phyloP scores from a whole-genome alignment of 2,329 filamentous ascomycete genomes.

The Emmonsiellopsis sp. region DNA sequence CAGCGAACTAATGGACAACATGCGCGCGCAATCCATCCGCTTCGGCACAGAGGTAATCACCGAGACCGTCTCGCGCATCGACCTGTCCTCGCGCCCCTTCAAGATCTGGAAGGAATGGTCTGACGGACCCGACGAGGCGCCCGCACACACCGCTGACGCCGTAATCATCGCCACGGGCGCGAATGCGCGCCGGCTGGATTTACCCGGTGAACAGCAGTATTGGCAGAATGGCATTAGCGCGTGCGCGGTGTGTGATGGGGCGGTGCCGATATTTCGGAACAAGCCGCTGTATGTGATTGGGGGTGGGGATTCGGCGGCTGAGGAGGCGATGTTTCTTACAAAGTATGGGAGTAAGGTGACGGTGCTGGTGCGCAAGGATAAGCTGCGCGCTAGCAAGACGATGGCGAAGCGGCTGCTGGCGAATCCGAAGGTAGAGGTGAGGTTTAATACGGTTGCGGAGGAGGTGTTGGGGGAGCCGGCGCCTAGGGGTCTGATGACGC shows the following conservation, averaged over 20 bases:
- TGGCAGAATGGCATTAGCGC: conserved; percentile 97
- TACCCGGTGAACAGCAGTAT: conserved; percentile 86
- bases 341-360: conserved; percentile 96
- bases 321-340: conserved; percentile 94
- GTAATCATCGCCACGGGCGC: conserved; percentile 94
- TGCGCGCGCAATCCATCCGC: conserved; percentile 81
- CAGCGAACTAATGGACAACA: conserved; percentile 83
- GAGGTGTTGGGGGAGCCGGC: conserved; percentile 80
- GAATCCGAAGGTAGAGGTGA: conserved; percentile 84
- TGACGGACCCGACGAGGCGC: conserved; percentile 59
- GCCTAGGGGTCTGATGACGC: conserved; percentile 69
- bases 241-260: conserved; percentile 95
- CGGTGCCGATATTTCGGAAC: conserved; percentile 93
- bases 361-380: conserved; percentile 80
- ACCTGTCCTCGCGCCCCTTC: conserved; percentile 77
- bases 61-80: conserved; percentile 84
- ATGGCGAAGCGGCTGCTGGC: conserved; percentile 79
- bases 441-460: conserved; percentile 70
- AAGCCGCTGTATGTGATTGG: conserved; percentile 94
- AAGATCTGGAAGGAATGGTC: conserved; percentile 87
- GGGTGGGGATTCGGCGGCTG: conserved; percentile 90
- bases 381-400: conserved; percentile 77
- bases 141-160: conserved; percentile 75
- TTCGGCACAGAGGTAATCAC: conserved; percentile 91
- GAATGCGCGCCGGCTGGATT: conserved; percentile 72